Conservation (phyloP, 2,329 filamentous ascomycete genomes). For the Lizonia empirigonia region DNA sequence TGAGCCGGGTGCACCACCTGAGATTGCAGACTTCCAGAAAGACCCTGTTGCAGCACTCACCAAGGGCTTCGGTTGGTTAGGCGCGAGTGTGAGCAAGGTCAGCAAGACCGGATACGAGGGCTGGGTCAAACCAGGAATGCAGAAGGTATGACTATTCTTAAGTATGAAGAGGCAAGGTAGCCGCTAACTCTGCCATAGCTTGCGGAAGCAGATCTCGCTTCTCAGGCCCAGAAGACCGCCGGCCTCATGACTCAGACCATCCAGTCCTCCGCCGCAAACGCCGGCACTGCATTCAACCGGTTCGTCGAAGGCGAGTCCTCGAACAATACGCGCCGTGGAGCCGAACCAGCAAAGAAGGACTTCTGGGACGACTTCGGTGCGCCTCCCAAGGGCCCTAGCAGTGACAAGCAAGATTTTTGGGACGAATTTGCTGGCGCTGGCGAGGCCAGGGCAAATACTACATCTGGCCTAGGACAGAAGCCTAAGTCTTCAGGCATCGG, state of each 20-base stretch:
- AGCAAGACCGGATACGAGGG: slow-evolving; percentile 90
- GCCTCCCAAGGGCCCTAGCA: slow-evolving; percentile 57
- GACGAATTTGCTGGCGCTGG: slow-evolving; percentile 52
- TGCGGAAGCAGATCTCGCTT: slow-evolving; percentile 66
- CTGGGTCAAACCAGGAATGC: slow-evolving; percentile 91
- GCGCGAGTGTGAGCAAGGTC: slow-evolving; percentile 83
- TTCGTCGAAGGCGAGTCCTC: slow-evolving; percentile 78
- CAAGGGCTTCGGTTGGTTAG: slow-evolving; percentile 95
- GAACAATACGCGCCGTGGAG: slow-evolving; percentile 21
- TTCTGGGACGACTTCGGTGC: slow-evolving; percentile 71
- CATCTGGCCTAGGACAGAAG: slow-evolving; percentile 36
- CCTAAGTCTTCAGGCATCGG: slow-evolving; percentile 60
- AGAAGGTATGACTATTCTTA: slow-evolving; percentile 64
- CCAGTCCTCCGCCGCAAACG: slow-evolving; percentile 69
- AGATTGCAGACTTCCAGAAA: slow-evolving; percentile 85
- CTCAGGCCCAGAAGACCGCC: slow-evolving; percentile 65
- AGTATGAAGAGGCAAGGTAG: not conserved
- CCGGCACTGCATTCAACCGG: slow-evolving; percentile 78
- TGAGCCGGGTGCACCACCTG: slow-evolving; percentile 60
- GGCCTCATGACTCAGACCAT: slow-evolving; percentile 64
- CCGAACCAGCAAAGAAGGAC: slow-evolving; percentile 66
- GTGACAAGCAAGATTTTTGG: slow-evolving; percentile 61
- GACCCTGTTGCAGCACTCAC: slow-evolving; percentile 87
- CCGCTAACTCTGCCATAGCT: slow-evolving; percentile 59
- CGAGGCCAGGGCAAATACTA: slow-evolving; percentile 27